Percentiles rank a stretch among this genome's conserved stretches.
Conservation (phyloP, 2,329 filamentous ascomycete genomes). For the Arthrobotrys conoides region DNA sequence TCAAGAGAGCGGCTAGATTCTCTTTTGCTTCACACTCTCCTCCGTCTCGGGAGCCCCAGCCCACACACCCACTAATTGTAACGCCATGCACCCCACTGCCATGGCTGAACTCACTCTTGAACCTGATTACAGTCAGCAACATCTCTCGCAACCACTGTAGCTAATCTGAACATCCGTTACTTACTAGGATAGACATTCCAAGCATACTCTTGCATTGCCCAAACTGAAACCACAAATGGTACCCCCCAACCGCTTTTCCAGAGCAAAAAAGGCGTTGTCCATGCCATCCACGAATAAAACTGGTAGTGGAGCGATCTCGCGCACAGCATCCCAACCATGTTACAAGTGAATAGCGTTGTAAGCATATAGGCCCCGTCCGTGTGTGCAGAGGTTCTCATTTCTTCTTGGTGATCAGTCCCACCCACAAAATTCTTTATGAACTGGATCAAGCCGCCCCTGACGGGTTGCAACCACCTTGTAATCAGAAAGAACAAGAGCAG, state of each 20-base stretch:
- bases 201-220: slow-evolving; percentile 87
- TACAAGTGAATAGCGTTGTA: slow-evolving; percentile 81
- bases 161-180: neutral
- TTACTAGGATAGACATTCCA: slow-evolving; percentile 93
- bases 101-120: slow-evolving; percentile 75
- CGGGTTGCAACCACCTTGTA: slow-evolving; percentile 80
- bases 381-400: slow-evolving; percentile 66
- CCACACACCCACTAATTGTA: slow-evolving; percentile 77
- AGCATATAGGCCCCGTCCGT: slow-evolving; percentile 79
- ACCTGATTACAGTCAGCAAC: slow-evolving; percentile 45
- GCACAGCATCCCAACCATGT: slow-evolving; percentile 84
- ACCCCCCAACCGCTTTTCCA: slow-evolving; percentile 82
- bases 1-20: neutral
- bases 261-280: slow-evolving; percentile 87
- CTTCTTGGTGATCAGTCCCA: slow-evolving; percentile 67
- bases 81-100: slow-evolving; percentile 79
- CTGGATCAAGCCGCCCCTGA: slow-evolving; percentile 72
- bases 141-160: neutral
- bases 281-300: slow-evolving; percentile 92
- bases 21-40: neutral
- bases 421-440: slow-evolving; percentile 71
- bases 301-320: slow-evolving; percentile 93
- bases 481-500: slow-evolving; percentile 78
- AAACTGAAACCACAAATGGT: slow-evolving; percentile 77
- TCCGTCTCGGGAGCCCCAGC: slow-evolving; percentile 68